phyloP scores from a whole-genome alignment of 1,139 yeast species.

The Protomyces macrosporus region DNA sequence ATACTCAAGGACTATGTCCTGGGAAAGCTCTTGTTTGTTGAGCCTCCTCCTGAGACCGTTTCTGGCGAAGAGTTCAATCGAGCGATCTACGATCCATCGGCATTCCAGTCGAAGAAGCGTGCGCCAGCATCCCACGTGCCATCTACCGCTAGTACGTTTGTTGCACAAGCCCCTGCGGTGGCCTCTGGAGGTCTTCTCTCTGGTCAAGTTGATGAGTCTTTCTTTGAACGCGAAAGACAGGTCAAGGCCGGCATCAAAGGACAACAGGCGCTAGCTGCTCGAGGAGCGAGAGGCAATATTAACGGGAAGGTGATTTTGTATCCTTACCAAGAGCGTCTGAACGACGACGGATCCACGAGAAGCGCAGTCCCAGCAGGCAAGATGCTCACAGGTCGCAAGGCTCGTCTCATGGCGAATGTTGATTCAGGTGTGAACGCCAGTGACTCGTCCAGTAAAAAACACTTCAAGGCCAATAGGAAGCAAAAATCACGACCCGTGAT shows the following conservation, averaged over 20 bases:
- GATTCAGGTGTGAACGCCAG: slow-evolving; percentile 24
- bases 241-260: slow-evolving; percentile 21
- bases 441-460: slow-evolving; percentile 19
- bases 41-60: slow-evolving; percentile 67
- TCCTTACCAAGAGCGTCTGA: slow-evolving; percentile 26
- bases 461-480: slow-evolving; percentile 27
- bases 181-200: slow-evolving; percentile 9
- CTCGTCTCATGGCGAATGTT: slow-evolving; percentile 20
- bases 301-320: slow-evolving; percentile 25
- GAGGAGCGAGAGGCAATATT: slow-evolving; percentile 21
- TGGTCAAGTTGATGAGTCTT: slow-evolving; percentile 18
- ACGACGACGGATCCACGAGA: slow-evolving; percentile 22
- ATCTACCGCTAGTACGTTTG: not conserved
- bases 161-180: not conserved
- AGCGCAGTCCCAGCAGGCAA: slow-evolving; percentile 15
- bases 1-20: slow-evolving; percentile 90
- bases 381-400: slow-evolving; percentile 28
- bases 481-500: slow-evolving; percentile 19
- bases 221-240: slow-evolving; percentile 14
- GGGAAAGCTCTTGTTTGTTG: slow-evolving; percentile 78
- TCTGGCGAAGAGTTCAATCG: slow-evolving; percentile 63
- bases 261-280: slow-evolving; percentile 18
- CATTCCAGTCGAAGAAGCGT: slow-evolving; percentile 30
- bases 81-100: slow-evolving; percentile 60
- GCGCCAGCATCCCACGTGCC: slow-evolving; percentile 22